Evolutionary conservation across 345 rosid species (phyloP).

Genomic region (Aurinia saxatilis): DNA sequence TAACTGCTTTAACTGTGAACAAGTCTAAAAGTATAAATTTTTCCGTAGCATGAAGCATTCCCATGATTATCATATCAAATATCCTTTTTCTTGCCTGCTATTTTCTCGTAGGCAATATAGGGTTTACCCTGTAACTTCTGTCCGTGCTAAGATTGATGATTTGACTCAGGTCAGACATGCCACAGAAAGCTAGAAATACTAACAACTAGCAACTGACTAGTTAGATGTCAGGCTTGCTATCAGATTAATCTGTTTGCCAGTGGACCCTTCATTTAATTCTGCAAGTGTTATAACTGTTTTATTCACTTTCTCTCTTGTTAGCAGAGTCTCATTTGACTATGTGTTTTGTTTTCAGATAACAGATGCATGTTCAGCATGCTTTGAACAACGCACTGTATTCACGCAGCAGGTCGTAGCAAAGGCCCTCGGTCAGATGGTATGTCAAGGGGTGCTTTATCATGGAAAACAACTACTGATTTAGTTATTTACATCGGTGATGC

Average conservation of each 20-base stretch:
- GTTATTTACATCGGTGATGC: conserved; percentile 10
- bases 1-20: not conserved
- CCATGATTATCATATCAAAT: not conserved
- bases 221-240: conserved; percentile 1
- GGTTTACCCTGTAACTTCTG: not conserved
- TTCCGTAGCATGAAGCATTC: conserved; percentile 5
- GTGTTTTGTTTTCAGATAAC: conserved; percentile 56
- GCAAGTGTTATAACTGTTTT: conserved; percentile 2
- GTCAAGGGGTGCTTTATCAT: conserved; percentile 8
- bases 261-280: not conserved
- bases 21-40: not conserved
- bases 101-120: not conserved
- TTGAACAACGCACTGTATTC: conserved; percentile 95
- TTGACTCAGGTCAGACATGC: not conserved
- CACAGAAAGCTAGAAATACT: not conserved
- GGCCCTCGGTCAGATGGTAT: conserved; percentile 94
- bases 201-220: conserved; percentile 10
- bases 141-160: not conserved
- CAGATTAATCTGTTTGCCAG: not conserved
- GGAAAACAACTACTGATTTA: not conserved
- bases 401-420: conserved; percentile 92
- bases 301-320: not conserved
- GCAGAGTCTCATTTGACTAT: not conserved
- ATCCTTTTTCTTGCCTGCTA: not conserved
- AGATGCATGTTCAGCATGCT: conserved; percentile 94